Evolutionary conservation across 345 rosid species (phyloP), one percentile per base, ranked within the genome.

Genomic region (Aquilaria sinensis): DNA sequence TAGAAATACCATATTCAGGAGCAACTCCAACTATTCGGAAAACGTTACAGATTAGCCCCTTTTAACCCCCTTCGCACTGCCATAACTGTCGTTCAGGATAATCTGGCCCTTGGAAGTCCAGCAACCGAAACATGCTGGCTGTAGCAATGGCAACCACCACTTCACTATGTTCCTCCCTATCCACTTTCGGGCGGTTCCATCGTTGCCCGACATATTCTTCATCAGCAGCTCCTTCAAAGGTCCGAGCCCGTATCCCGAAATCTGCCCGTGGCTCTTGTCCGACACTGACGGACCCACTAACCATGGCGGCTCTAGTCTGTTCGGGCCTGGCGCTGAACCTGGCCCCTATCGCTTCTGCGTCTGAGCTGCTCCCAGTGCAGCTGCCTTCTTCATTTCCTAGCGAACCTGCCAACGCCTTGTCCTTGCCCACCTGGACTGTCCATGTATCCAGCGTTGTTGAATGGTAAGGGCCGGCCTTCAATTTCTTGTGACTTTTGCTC

Each of bases 401-500:
- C 55, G 99, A 93, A 64, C 97, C 99, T 4, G 77, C 90, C 72
- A 85, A 90, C 63, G 97, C 96, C 8, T 71, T 94, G 54, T 94
- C 96, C 69, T 74, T 88, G 75, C 98, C 98, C 48, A 88, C 97
- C 32, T 93, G 98, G 97, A 87, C 90, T 1, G 67, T 88, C n/a
- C 96, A 93, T 51, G 90, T 88, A 33, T 93, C 97, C 62, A 88
- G 98, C 73, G 95, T 93, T 52, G 86, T 73, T 60, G 98, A 93
- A 76, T 90, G 97, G 97, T 88, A 48, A 66, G 8, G 43, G 8
- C 43, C 1, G 5, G 43, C 43, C 43, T 37, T 0, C 43, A 37
- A 1, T 37, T 2, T 37, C 43, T 37, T 37, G 2, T 37, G 43
- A 37, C 8, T 5, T 37, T 37, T 37, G 43, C 43, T 37, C 43